Conservation (phyloP, 805 yeast species). For the Wilhelminamyces savonicus region DNA sequence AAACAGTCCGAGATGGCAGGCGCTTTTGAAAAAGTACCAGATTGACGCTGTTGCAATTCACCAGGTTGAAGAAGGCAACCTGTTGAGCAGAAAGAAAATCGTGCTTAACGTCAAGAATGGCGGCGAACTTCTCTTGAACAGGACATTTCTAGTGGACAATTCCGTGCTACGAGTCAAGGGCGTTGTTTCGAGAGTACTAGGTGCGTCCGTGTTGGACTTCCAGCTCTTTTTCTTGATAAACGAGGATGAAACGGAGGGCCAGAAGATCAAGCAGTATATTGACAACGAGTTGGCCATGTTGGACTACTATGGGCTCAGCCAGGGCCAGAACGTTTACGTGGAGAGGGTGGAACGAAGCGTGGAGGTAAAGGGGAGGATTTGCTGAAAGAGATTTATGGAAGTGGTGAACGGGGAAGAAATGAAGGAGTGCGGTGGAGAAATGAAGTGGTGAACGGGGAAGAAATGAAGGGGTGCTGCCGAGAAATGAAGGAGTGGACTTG, state of each 20-base stretch:
- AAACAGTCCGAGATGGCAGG: constrained; percentile 33
- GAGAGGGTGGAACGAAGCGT: too few relatives aligned
- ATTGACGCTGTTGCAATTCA: constrained; percentile 5
- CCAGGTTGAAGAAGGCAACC: too few relatives aligned
- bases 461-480: too few relatives aligned
- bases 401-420: too few relatives aligned
- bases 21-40: constrained; percentile 32
- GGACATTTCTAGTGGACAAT: constrained; percentile 17
- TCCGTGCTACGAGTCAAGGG: constrained; percentile 32
- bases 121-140: constrained; percentile 3
- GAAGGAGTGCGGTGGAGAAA: too few relatives aligned
- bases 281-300: constrained; percentile 24
- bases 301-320: constrained; percentile 15
- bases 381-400: background rate
- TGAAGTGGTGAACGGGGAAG: too few relatives aligned
- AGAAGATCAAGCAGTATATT: constrained; percentile 12
- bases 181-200: constrained; percentile 10
- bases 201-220: constrained; percentile 16
- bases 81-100: too few relatives aligned
- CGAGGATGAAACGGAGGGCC: constrained; percentile 9
- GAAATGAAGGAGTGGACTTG: too few relatives aligned
- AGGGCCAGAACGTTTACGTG: constrained; percentile 17
- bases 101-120: constrained; percentile 1
- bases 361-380: background rate
- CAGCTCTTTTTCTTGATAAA: constrained; percentile 18